Evolutionary conservation across 2,329 filamentous ascomycete genomes (phyloP), one percentile per base, ranked within the genome.

Genomic region (Parastagonospora avenae): DNA sequence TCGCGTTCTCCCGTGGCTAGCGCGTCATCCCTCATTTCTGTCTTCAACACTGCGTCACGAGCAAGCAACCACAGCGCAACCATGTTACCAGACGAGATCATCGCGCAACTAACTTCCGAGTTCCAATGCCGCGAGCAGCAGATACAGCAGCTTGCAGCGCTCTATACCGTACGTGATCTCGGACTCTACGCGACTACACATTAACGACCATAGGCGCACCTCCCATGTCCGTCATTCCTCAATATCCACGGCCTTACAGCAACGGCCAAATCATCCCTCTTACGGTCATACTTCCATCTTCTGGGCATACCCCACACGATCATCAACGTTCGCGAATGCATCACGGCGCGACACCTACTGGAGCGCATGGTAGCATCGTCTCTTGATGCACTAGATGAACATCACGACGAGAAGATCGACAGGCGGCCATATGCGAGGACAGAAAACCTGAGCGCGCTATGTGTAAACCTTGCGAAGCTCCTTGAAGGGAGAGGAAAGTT

Each of bases 191-290:
- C 2, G 2, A 37, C 28, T 6, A 16, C 30, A 42, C 16, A 36
- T 62, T 71, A 59, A 73, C 46, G 44, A 15, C 24, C 24, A 31
- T 67, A 90, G 85, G 83, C 85, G 16, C 74, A 77, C 40, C 80
- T 87, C n/a, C 87, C 90, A 28, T 87, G 85, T 49, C 89, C 89
- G 49, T 79, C 85, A 9, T 89, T 90, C 53, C 73, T 97, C 9
- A 85, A 97, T 16, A 74, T 95, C 42, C 87, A 97, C 72, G 94
- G 94, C 43, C 85, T 92, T 28, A 87, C 92, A 65, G 88, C 91
- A 2, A 96, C 92, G 0, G 93, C 92, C 35, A 97, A 97, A 76
- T 90, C 86, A 29, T 83, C 84, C 41, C 82, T 96, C 43, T 79
- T 88, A 3, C 79, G 80, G 49, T 79, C 81, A 2, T 81, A 91